phyloP scores from a whole-genome alignment of 2,329 filamentous ascomycete species.

The Diplodia sapinea region DNA sequence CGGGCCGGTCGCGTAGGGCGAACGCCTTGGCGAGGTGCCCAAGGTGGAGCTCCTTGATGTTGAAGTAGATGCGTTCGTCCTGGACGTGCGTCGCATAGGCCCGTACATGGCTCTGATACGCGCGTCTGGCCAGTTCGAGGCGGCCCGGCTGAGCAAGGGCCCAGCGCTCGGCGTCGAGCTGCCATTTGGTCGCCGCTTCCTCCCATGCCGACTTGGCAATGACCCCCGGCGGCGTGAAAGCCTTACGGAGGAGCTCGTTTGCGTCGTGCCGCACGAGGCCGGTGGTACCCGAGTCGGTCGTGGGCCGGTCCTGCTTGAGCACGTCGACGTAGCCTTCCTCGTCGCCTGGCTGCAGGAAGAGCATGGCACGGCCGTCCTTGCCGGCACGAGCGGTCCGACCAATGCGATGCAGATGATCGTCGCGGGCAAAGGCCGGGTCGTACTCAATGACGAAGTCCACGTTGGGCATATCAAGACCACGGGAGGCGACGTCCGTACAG shows the following conservation, averaged over 20 bases:
- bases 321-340: slow-evolving; percentile 90
- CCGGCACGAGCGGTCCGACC: slow-evolving; percentile 94
- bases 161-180: slow-evolving; percentile 71
- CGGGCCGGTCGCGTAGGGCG: slow-evolving; percentile 84
- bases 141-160: slow-evolving; percentile 67
- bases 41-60: slow-evolving; percentile 88
- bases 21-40: slow-evolving; percentile 95
- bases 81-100: slow-evolving; percentile 94
- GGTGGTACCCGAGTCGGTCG: slow-evolving; percentile 38
- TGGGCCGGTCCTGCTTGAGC: slow-evolving; percentile 55
- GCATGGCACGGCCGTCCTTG: slow-evolving; percentile 80
- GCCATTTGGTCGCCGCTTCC: slow-evolving; percentile 69
- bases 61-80: slow-evolving; percentile 83
- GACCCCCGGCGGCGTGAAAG: slow-evolving; percentile 54
- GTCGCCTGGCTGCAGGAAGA: slow-evolving; percentile 88
- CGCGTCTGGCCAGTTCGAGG: slow-evolving; percentile 80
- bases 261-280: slow-evolving; percentile 64
- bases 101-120: slow-evolving; percentile 88
- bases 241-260: slow-evolving; percentile 71
- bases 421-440: slow-evolving; percentile 89
- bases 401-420: slow-evolving; percentile 93
- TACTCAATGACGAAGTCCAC: slow-evolving; percentile 96
- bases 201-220: slow-evolving; percentile 59
- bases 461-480: slow-evolving; percentile 92
- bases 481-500: slow-evolving; percentile 93